Evolutionary conservation across 306 rosid species (phyloP).

Genomic region (Astragalus membranaceus): DNA sequence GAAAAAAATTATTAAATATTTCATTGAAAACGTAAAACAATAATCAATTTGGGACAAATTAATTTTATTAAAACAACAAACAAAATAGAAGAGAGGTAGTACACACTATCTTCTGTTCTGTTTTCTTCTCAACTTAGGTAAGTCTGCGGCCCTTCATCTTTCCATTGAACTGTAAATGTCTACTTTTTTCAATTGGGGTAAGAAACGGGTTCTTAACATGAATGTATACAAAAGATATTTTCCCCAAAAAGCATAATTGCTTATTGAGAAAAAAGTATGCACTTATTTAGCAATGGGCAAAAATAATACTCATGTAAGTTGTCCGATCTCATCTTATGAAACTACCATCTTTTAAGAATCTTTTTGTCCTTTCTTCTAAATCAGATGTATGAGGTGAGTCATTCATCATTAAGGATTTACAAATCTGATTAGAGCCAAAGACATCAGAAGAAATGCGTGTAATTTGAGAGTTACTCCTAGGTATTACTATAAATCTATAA

Average conservation of each 20-base stretch:
- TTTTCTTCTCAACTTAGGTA: background rate
- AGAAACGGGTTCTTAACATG: background rate
- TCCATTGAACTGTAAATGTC: background rate
- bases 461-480: background rate
- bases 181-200: background rate
- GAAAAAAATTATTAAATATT: too few relatives aligned
- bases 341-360: background rate
- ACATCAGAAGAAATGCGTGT: background rate
- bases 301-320: background rate
- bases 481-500: background rate
- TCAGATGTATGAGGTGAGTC: constrained; percentile 6
- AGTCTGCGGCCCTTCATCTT: background rate
- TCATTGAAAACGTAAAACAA: too few relatives aligned
- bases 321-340: background rate
- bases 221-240: too few relatives aligned
- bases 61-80: too few relatives aligned
- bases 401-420: background rate
- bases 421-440: background rate
- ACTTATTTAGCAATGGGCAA: background rate
- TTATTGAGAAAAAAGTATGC: background rate
- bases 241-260: background rate
- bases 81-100: too few relatives aligned
- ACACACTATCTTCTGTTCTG: background rate
- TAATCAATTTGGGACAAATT: too few relatives aligned
- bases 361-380: constrained; percentile 15